Evolutionary conservation across 2,329 filamentous ascomycete species (phyloP).

Genomic region (Aspergillus awamori): DNA sequence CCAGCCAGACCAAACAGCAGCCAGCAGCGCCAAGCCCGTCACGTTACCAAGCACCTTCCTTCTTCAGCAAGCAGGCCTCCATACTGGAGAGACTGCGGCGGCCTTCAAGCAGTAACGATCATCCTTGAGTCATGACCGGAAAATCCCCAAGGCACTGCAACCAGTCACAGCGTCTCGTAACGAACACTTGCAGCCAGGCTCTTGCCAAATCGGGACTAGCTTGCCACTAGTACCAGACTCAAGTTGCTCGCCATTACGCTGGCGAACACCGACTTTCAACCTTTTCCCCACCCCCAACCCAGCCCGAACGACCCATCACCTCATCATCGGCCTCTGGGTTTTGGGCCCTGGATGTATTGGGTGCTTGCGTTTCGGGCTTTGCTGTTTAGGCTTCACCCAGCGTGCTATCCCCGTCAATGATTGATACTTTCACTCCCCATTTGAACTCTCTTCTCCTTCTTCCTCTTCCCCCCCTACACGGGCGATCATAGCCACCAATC

Average conservation of each 20-base stretch:
- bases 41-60: slow-evolving; percentile 13
- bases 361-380: background rate
- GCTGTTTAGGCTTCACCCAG: background rate
- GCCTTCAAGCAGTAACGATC: slow-evolving; percentile 17
- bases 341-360: background rate
- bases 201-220: slow-evolving; percentile 11
- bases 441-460: background rate
- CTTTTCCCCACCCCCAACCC: slow-evolving; percentile 9
- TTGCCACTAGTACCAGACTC: slow-evolving; percentile 8
- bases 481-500: slow-evolving; percentile 1
- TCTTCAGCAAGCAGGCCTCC: slow-evolving; percentile 5
- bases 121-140: slow-evolving; percentile 21
- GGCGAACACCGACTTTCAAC: slow-evolving; percentile 2
- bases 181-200: slow-evolving; percentile 17
- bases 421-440: background rate
- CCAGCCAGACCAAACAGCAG: background rate
- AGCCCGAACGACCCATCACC: slow-evolving; percentile 10
- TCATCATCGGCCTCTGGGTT: background rate
- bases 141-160: slow-evolving; percentile 12
- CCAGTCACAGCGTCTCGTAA: slow-evolving; percentile 14
- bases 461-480: background rate
- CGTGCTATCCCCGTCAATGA: background rate
- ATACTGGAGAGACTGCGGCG: slow-evolving; percentile 6
- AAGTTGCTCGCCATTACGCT: slow-evolving; percentile 7
- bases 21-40: slow-evolving; percentile 5